Conservation (phyloP, 768 basidiomycete genomes). For the Auricularia auricula-judae region DNA sequence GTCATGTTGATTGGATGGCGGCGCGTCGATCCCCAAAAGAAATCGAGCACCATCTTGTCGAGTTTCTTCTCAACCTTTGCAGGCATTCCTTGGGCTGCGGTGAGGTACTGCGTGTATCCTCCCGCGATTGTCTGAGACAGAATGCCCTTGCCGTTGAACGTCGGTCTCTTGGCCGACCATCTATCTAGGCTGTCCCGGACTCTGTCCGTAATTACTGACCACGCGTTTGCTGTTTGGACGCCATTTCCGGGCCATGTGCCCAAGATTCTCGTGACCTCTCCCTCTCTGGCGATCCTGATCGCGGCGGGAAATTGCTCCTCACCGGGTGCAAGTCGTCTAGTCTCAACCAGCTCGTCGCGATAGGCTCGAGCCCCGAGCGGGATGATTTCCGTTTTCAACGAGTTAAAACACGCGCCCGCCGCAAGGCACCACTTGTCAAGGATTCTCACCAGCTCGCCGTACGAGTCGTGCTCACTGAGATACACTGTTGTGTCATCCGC, state of each 20-base stretch:
- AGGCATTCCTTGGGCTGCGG: conserved; percentile 28
- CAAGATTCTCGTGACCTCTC: conserved; percentile 18
- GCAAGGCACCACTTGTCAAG: conserved; percentile 30
- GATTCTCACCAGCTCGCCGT: conserved; percentile 14
- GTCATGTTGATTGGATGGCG: not conserved
- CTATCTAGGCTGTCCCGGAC: conserved; percentile 10
- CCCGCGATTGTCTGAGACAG: conserved; percentile 20
- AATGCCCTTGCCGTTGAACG: conserved; percentile 16
- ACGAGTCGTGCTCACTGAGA: conserved; percentile 20
- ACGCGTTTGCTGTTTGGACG: conserved; percentile 11
- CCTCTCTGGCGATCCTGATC: conserved; percentile 21
- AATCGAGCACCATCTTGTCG: conserved; percentile 12
- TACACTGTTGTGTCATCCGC: conserved; percentile 31
- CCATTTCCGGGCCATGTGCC: conserved; percentile 24
- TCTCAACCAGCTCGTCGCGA: not conserved
- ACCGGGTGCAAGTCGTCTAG: conserved; percentile 7
- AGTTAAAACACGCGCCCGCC: conserved; percentile 31
- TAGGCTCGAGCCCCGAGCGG: conserved; percentile 17
- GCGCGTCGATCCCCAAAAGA: conserved; percentile 16
- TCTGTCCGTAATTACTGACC: conserved; percentile 19
- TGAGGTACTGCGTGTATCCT: conserved; percentile 24
- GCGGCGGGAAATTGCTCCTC: conserved; percentile 4
- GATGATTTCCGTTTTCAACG: conserved; percentile 27
- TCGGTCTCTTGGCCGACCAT: conserved; percentile 21
- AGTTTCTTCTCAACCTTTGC: conserved; percentile 12